Base-by-base conservation (phyloP, 495 filamentous ascomycete species). In the Trichoderma orchidacearum region DNA sequence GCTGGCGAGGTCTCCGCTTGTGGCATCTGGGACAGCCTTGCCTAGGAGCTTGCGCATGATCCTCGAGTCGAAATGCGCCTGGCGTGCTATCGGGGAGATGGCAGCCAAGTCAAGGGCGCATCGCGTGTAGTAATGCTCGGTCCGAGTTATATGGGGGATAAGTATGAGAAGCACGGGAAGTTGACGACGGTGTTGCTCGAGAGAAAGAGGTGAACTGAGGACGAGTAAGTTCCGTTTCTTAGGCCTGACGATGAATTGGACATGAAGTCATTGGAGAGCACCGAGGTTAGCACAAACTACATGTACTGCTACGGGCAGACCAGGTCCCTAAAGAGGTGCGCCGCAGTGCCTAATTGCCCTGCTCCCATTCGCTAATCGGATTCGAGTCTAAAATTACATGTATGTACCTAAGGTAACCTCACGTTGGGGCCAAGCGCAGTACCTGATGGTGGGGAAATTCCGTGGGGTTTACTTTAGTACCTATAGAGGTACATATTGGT, bases 11-110 rank as follows among this genome's bases (percentile, higher is more conserved):
- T 71, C 69, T 53, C 54, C 59, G 23, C 59, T 56, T 21, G 60
- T 45, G 34, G 64, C 61, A 53, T 61, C 57, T 25, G 67, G 63
- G 30, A 67, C 61, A 12, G 59, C 58, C 60, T 74, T 75, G 60
- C 75, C 76, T 18, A 80, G 70, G 28, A 79, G 70, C 67, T 74
- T 73, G 60, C 75, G 72, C 71, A 80, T 75, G 56, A 76, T 78
- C 63, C 70, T 74, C 56, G 45, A 51, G 21, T 57, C 56, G 56
- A 48, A 48, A 25, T 48, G 41, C 41, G 41, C 41, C 41, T 48
- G 21, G 41, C 41, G 41, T 27, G 41, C 18, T 23, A 48, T n/a
- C n/a, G n/a, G n/a, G n/a, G n/a, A n/a, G n/a, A n/a, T 48, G 41
- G 21, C 41, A 25, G 18, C 27, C 21, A 23, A 23, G 11, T 48